Evolutionary conservation across 1,139 yeast genomes (phyloP), one percentile per base, ranked within the genome.

Genomic region (Taphrina pruni): DNA sequence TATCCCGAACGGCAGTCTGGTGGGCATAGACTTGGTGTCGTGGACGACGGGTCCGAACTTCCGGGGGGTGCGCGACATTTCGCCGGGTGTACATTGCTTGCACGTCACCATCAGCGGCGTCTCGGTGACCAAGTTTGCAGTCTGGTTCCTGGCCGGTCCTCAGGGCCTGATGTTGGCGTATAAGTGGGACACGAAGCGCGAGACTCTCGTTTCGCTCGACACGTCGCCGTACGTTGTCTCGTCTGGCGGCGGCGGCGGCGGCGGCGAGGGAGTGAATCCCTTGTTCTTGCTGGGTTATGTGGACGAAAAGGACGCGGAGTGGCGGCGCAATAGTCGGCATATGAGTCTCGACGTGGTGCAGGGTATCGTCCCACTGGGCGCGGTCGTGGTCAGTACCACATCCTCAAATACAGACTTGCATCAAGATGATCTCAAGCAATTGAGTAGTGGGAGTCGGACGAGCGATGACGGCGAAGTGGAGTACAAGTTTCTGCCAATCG

Each of bases 401-500:
- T 32, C 67, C 6, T 64, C 67, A 9, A 64, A 64, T 14, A 46
- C 46, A 26, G 67, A 64, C 14, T 20, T 20, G 1, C 14, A 41
- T 5, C 38, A 32, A 38, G 21, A 12, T 0, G 61, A 64, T 20
- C 48, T 55, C 12, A 17, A 48, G 5, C 32, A 32, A 8, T 14
- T 57, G 9, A 4, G 32, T 26, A 4, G 32, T 26, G 56, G 26
- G 17, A 41, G 35, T 14, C 21, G 35, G 20, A 26, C 58, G 4
- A 48, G 41, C 7, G 9, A 21, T n/a, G 46, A 26, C 4, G 66
- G 70, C 6, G 74, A 75, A 2, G 77, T 77, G 26, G 78, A 77
- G 64, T 71, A 78, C 43, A 72, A 75, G 9, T 83, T 81, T 71
- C 78, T 81, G 0, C 67, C 72, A 0, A 77, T 83, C 8, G 78